These are phyloP conservation scores for Sclerotinia borealis DNA, from an alignment of 2,329 filamentous ascomycete species.

Conservation along the genomic window DNA sequence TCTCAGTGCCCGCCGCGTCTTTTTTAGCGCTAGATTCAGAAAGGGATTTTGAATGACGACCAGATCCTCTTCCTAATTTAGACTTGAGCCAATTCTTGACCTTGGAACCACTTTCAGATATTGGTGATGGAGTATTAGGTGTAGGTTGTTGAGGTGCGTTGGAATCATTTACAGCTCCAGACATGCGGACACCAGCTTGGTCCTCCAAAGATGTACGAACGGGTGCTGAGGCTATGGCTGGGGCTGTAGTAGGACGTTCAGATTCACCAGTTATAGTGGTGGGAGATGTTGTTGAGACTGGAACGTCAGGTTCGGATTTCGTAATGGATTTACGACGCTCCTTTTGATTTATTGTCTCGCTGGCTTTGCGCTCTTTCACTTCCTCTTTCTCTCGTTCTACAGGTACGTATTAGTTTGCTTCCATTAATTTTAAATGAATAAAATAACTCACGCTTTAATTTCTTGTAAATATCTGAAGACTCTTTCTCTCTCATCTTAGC, in stretches of 20 bases:
- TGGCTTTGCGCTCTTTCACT: constrained; percentile 45
- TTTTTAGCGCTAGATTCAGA: constrained; percentile 6
- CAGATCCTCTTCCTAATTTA: constrained; percentile 37
- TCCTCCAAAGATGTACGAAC: constrained; percentile 30
- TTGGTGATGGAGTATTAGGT: constrained; percentile 18
- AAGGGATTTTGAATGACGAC: constrained; percentile 25
- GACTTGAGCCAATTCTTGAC: constrained; percentile 50
- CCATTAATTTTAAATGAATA: neutral
- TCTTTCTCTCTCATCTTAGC: constrained; percentile 52
- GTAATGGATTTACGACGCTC: constrained; percentile 44
- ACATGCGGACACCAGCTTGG: constrained; percentile 23
- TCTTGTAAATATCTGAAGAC: constrained; percentile 46
- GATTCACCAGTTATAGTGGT: neutral
- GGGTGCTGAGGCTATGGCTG: constrained; percentile 7
- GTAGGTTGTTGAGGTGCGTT: constrained; percentile 20
- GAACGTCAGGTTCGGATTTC: constrained; percentile 7
- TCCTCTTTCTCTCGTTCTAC: constrained; percentile 36
- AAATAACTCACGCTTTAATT: constrained; percentile 51
- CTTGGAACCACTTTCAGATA: constrained; percentile 19
- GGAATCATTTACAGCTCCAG: constrained; percentile 20
- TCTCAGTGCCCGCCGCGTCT: constrained; percentile 19
- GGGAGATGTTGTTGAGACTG: neutral
- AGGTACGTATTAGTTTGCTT: neutral
- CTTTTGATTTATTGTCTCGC: constrained; percentile 46
- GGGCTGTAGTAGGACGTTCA: constrained; percentile 11